A percentile compares a stretch with the other conserved stretches of the same genome.
Conservation (phyloP, 2,329 filamentous ascomycete genomes). For the Truncatella angustata region DNA sequence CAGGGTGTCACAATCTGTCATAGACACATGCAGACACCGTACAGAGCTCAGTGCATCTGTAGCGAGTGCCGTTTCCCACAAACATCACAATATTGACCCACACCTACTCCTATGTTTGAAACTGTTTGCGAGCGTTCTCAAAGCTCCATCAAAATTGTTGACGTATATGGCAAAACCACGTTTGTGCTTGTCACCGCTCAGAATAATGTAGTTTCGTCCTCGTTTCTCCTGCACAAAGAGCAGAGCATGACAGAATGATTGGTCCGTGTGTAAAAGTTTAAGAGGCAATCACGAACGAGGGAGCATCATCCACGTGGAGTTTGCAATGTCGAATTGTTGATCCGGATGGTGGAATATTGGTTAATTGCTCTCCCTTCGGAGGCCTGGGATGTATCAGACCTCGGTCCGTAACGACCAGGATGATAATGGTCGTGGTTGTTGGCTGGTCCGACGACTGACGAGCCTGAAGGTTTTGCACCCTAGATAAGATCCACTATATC, state of each 20-base stretch:
- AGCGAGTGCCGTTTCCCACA: constrained; percentile 32
- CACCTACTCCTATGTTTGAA: constrained; percentile 22
- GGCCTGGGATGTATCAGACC: constrained; percentile 18
- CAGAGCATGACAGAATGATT: too few species aligned
- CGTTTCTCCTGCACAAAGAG: too few species aligned
- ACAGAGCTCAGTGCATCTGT: too few species aligned
- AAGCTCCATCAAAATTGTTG: too few species aligned
- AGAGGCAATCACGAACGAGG: too few species aligned
- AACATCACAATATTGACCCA: too few species aligned
- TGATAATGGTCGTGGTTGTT: constrained; percentile 17
- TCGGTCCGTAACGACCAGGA: constrained; percentile 22
- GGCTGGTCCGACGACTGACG: constrained; percentile 25
- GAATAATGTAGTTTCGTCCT: too few species aligned
- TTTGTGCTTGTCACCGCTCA: too few species aligned
- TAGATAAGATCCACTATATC: constrained; percentile 17
- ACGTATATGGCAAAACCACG: too few species aligned
- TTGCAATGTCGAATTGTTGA: not conserved
- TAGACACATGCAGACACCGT: constrained; percentile 11
- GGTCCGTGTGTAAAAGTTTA: too few species aligned
- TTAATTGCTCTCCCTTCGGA: constrained; percentile 10
- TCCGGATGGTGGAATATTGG: too few species aligned
- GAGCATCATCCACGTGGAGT: not conserved
- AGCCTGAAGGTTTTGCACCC: constrained; percentile 23
- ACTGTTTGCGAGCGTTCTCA: constrained; percentile 12
- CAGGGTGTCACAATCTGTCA: constrained; percentile 23